A percentile compares a stretch with the other conserved stretches of the same genome.
Evolutionary conservation across 345 rosid species (phyloP).

Genomic region (Anastatica hierochuntica): DNA sequence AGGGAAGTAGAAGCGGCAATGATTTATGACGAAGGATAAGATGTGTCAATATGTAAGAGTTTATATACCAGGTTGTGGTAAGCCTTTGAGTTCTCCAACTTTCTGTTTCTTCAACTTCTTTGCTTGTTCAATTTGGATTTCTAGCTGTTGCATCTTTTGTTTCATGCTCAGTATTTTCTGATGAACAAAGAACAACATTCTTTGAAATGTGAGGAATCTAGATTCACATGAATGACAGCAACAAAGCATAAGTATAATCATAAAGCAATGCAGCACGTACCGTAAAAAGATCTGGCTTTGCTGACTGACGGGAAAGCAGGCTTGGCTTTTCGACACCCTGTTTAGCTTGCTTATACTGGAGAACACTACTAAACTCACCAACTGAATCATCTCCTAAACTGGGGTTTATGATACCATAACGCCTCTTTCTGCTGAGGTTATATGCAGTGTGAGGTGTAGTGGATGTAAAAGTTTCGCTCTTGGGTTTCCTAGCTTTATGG

Average conservation of each 20-base stretch:
- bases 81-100: constrained; percentile 9
- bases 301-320: neutral
- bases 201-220: neutral
- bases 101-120: constrained; percentile 26
- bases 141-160: constrained; percentile 31
- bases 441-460: neutral
- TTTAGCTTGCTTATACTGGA: constrained; percentile 4
- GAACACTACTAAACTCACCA: constrained; percentile 13
- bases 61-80: constrained; percentile 21
- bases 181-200: neutral
- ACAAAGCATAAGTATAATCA: neutral
- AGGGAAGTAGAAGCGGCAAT: neutral
- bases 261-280: constrained; percentile 10
- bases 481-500: neutral
- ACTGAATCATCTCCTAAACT: constrained; percentile 5
- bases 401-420: constrained; percentile 16
- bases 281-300: constrained; percentile 14
- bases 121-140: constrained; percentile 19
- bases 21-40: neutral
- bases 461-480: constrained; percentile 9
- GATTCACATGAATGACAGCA: neutral
- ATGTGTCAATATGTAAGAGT: neutral
- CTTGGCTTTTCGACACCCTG: constrained; percentile 18
- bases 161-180: constrained; percentile 28
- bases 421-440: constrained; percentile 26